phyloP scores from a whole-genome alignment of 352 stramenopile genomes.

The Pythium phragmitis region DNA sequence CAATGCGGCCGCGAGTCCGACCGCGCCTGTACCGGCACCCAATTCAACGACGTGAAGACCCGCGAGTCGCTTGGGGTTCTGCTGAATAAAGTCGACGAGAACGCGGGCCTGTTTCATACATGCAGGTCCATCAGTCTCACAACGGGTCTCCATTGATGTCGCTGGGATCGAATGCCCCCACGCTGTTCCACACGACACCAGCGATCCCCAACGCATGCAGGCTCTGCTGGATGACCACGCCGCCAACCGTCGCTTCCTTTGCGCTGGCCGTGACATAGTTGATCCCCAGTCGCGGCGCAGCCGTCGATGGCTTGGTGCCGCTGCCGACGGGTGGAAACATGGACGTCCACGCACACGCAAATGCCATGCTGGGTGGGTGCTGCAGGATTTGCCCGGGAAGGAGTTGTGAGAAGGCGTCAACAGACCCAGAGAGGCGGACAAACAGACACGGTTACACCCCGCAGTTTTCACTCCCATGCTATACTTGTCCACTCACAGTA shows the following conservation, averaged over 20 bases:
- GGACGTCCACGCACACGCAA: slow-evolving; percentile 33
- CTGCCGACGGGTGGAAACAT: slow-evolving; percentile 29
- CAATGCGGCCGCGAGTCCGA: slow-evolving; percentile 45
- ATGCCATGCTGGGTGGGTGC: slow-evolving; percentile 13
- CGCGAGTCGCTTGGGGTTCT: slow-evolving; percentile 29
- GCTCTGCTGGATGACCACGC: slow-evolving; percentile 45
- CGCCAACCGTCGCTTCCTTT: slow-evolving; percentile 20
- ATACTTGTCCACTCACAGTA: slow-evolving; percentile 5
- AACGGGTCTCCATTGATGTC: too few species aligned
- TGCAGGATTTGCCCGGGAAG: too few species aligned
- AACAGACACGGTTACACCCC: slow-evolving; percentile 1
- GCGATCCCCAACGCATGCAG: slow-evolving; percentile 49
- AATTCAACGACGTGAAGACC: slow-evolving; percentile 51
- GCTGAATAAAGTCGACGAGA: slow-evolving; percentile 42
- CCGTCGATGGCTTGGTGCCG: neutral
- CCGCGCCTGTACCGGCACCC: slow-evolving; percentile 48
- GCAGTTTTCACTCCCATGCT: neutral
- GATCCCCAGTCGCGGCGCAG: slow-evolving; percentile 43
- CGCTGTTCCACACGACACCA: slow-evolving; percentile 77
- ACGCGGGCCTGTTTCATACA: slow-evolving; percentile 38
- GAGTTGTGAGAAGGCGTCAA: neutral
- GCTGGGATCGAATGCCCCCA: slow-evolving; percentile 19
- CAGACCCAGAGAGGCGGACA: neutral
- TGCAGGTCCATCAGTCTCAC: neutral
- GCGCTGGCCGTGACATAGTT: slow-evolving; percentile 61